phyloP scores from a whole-genome alignment of 495 filamentous ascomycete genomes.

The Lichenothelia convexa region DNA sequence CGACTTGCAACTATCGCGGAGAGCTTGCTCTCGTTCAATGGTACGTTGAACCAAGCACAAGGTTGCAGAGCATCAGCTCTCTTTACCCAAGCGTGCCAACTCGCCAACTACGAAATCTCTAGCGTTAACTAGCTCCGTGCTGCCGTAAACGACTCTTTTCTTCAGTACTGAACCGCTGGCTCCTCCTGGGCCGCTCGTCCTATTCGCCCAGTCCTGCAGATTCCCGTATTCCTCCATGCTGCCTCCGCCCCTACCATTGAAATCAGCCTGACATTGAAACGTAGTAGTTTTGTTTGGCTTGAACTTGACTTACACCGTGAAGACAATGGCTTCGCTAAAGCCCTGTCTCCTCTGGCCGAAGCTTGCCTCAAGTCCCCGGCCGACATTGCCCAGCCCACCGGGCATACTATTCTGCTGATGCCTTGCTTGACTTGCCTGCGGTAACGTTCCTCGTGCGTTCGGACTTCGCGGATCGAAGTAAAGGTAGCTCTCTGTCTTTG shows the following conservation, averaged over 20 bases:
- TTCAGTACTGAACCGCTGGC: conserved; percentile 25
- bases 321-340: conserved; percentile 89
- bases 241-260: no score
- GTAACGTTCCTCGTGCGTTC: conserved; percentile 85
- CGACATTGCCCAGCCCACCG: conserved; percentile 21
- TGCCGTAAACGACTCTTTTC: conserved; percentile 81
- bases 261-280: no score
- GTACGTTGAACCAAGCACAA: no score
- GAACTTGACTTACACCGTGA: no score
- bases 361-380: conserved; percentile 55
- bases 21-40: no score
- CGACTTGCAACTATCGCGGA: no score
- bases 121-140: conserved; percentile 84
- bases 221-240: conserved; percentile 99
- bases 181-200: conserved; percentile 40
- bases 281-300: no score
- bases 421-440: conserved; percentile 36
- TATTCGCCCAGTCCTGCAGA: conserved; percentile 82
- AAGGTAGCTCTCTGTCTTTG: conserved; percentile 95
- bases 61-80: conserved; percentile 25
- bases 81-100: conserved; percentile 57
- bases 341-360: conserved; percentile 90
- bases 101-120: conserved; percentile 70
- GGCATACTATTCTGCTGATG: conserved; percentile 22
- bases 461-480: conserved; percentile 93